phyloP scores from a whole-genome alignment of 805 yeast species.

The Huiozyma naganishii region DNA sequence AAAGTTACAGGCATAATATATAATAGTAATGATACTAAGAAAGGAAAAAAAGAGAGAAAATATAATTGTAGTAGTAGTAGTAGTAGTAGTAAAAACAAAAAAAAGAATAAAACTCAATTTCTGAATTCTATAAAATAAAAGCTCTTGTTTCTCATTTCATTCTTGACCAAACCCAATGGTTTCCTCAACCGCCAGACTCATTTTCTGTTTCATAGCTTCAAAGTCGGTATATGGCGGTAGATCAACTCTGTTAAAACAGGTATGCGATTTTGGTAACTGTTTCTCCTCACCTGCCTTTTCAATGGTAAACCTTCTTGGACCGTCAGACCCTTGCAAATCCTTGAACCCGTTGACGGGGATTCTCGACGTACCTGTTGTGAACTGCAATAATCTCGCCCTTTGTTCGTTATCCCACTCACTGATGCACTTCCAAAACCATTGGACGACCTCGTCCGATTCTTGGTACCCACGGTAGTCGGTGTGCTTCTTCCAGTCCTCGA shows the following conservation, averaged over 20 bases:
- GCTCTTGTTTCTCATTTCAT: conserved; percentile 24
- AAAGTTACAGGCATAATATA: too few species aligned
- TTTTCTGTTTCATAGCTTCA: conserved; percentile 76
- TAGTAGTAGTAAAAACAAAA: too few species aligned
- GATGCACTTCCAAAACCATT: conserved; percentile 97
- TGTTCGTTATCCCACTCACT: conserved; percentile 94
- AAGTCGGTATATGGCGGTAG: conserved; percentile 85
- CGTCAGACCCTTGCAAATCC: conserved; percentile 97
- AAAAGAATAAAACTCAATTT: too few species aligned
- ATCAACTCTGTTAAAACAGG: conserved; percentile 98
- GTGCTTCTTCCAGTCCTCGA: conserved; percentile 98
- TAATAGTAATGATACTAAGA: too few species aligned
- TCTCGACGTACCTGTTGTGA: conserved; percentile 97
- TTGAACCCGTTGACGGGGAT: conserved; percentile 98
- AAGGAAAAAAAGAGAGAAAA: too few species aligned
- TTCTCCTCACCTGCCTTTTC: conserved; percentile 90
- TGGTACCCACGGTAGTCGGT: conserved; percentile 98
- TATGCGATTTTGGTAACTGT: conserved; percentile 93
- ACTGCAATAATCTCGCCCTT: conserved; percentile 88
- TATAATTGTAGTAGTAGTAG: too few species aligned
- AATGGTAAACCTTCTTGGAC: conserved; percentile 97
- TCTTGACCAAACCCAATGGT: conserved; percentile 99
- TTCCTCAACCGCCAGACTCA: conserved; percentile 94
- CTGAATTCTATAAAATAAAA: too few species aligned
- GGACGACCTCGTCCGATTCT: conserved; percentile 90